Base-by-base conservation (phyloP, 208 protist genomes). In the Crithidia expoeki region DNA sequence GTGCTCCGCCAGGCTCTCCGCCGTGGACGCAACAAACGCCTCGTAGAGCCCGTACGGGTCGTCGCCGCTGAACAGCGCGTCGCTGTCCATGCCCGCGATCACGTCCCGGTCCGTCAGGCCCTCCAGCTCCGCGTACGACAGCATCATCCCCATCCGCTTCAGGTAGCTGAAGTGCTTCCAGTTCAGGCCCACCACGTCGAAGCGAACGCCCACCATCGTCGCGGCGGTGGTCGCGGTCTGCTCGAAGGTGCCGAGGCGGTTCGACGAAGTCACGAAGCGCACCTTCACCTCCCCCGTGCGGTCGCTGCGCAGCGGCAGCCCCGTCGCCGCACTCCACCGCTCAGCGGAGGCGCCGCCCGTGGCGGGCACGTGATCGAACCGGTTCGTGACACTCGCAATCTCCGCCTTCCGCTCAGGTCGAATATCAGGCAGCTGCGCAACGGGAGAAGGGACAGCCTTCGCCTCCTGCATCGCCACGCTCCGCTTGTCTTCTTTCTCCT, bases 111-210 rank as follows among this genome's bases (percentile, higher is more conserved):
- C 49, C 25, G 6, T 28, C 49, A 55, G 49, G 9, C 25, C 25
- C 49, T 30, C 49, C 49, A 30, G 11, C 19, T 55, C 49, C 49
- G 25, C 49, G 49, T 55, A 55, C 21, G 49, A n/a, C n/a, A n/a
- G n/a, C n/a, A n/a, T n/a, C n/a, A n/a, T n/a, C n/a, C n/a, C n/a
- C n/a, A n/a, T n/a, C 49, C 49, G 49, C 49, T 55, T 55, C 49
- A 30, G 21, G 25, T 30, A 55, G 11, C 11, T 23, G 25, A 55
- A 55, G 21, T 28, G 25, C 21, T 28, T 55, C 49, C 49, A 55
- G 49, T 55, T 7, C 21, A 55, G 21, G 19, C 49, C 49, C 11
- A 55, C 6, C 21, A 55, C 19, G 7, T 7, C 19, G 19, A 55
- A 28, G 10, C 19, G 19, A 21, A 19, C 49, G 10, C 49, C 49